phyloP scores from a whole-genome alignment of 192 early-diverging fungal genomes.

The Backusella luteola region DNA sequence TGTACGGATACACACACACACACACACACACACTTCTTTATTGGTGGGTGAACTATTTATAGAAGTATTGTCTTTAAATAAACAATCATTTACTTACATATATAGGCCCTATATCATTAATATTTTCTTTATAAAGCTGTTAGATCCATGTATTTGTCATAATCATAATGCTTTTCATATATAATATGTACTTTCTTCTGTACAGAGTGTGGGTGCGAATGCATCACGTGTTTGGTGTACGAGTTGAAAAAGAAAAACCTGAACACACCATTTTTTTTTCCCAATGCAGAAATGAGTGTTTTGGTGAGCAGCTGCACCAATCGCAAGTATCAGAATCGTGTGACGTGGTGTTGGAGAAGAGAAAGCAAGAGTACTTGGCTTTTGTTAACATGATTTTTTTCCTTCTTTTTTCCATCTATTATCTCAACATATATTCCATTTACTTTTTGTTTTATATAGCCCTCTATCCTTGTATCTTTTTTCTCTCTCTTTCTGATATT shows the following conservation, averaged over 20 bases:
- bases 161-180: background rate
- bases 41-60: background rate
- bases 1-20: background rate
- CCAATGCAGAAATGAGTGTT: conserved; percentile 7
- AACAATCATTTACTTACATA: background rate
- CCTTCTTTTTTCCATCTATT: background rate
- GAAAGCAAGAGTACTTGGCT: background rate
- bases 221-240: background rate
- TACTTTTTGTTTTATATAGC: background rate
- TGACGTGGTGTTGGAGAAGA: background rate
- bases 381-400: background rate
- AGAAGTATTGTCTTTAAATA: background rate
- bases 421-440: background rate
- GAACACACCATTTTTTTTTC: background rate
- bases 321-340: conserved; percentile 6
- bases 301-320: conserved; percentile 2
- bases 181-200: background rate
- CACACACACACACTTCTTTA: background rate
- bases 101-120: background rate
- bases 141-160: background rate
- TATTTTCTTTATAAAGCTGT: background rate
- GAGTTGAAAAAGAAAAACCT: background rate
- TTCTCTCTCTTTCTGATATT: background rate
- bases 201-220: background rate
- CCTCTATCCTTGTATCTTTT: background rate